phyloP scores from a whole-genome alignment of 2,329 filamentous ascomycete species.

The Dichotomopilus funicola region DNA sequence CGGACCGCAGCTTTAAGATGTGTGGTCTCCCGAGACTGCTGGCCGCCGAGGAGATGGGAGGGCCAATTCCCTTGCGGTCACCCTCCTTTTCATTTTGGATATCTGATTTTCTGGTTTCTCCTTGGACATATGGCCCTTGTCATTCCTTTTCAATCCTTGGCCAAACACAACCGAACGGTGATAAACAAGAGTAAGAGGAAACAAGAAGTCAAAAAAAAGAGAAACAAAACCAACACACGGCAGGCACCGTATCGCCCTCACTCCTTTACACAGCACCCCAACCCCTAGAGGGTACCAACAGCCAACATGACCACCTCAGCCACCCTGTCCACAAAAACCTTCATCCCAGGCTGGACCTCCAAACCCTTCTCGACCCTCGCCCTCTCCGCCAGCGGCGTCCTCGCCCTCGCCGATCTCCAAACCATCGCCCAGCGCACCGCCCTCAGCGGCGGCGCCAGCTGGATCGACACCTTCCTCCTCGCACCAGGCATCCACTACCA shows the following conservation, averaged over 20 bases:
- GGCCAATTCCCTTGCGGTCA: not conserved
- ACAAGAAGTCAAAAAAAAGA: too few species aligned
- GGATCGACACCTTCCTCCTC: slow-evolving; percentile 51
- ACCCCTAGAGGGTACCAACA: not conserved
- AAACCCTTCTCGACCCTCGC: slow-evolving; percentile 40
- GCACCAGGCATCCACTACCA: slow-evolving; percentile 57
- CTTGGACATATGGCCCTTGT: not conserved
- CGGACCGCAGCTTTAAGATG: not conserved
- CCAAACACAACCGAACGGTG: too few species aligned
- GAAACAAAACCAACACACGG: not conserved
- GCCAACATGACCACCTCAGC: not conserved
- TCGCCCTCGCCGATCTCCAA: slow-evolving; percentile 53
- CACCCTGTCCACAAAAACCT: slow-evolving; percentile 1
- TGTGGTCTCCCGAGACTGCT: not conserved
- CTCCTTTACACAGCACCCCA: not conserved
- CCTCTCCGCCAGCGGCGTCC: slow-evolving; percentile 47
- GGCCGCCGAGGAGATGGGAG: not conserved
- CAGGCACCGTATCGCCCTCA: not conserved
- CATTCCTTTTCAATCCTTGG: too few species aligned
- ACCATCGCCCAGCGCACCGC: slow-evolving; percentile 51
- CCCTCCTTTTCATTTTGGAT: not conserved
- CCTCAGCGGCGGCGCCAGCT: slow-evolving; percentile 49
- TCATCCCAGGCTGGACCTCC: slow-evolving; percentile 37
- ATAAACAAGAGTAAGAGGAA: too few species aligned
- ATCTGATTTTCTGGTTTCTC: not conserved